Base-by-base conservation (phyloP, 257 asterid species). In the Gardenia jasminoides region DNA sequence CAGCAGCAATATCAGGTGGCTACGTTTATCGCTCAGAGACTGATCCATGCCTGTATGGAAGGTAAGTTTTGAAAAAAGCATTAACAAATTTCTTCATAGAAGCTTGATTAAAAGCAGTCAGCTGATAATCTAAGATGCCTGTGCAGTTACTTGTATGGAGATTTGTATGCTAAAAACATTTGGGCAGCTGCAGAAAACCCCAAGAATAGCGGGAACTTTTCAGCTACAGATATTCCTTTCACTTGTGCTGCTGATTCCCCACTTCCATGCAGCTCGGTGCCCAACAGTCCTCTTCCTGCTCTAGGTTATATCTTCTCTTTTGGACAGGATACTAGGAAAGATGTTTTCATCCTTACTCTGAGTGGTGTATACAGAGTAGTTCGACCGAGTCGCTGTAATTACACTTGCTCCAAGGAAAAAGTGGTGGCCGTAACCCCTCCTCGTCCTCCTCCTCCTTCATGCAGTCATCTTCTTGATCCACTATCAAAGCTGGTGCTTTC, bases 131-230 rank as follows among this genome's bases (percentile, higher is more conserved):
- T 72, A 61, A 74, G 28, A 54, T 22, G 50, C 9, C 3, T 83
- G 16, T 85, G 76, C 93, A 95, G 99, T 76, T 92, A 95, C 94
- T 71, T 95, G 82, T 95, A 92, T 69, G 98, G 92, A 62, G 98
- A 95, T 83, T 84, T 95, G 61, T 95, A 95, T 31, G 94, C 94
- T 16, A 82, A 81, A 69, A 87, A 87, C 78, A 73, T 93, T 1
- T 93, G 98, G 98, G 92, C 98, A 81, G 94, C 96, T 73, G 62
- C 79, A n/a, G 98, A 95, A 84, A 88, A 84, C 75, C 98, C 97
- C 0, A 39, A 36, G 78, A 81, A 87, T 83, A 92, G 98, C 77
- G 99, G 98, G 24, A 93, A 93, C 82, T 95, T 92, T 74, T 89
- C 97, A 7, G 50, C 90, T 48, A 79, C 80, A 36, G 88, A 79